A percentile compares a stretch with the other conserved stretches of the same genome.
Evolutionary conservation across 257 asterid species (phyloP).

Genomic region (Knoxia roxburghii): DNA sequence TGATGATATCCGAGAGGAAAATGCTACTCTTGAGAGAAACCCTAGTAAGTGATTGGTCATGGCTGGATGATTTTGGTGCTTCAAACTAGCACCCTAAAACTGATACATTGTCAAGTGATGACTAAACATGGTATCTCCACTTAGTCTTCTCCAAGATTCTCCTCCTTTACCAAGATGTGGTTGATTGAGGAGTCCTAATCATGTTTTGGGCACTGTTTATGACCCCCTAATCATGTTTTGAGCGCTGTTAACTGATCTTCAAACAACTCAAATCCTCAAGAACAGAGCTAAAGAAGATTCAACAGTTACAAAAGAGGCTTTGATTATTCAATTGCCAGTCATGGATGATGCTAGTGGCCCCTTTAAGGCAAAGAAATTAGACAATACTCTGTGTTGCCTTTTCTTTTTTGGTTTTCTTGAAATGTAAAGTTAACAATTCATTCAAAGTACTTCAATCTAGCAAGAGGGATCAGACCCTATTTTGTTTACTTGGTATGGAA

Average conservation of each 20-base stretch:
- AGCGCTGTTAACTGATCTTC: background rate
- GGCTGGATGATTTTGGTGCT: background rate
- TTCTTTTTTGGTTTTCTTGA: background rate
- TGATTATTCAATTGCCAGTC: background rate
- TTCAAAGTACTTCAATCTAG: too few relatives aligned
- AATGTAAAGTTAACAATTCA: background rate
- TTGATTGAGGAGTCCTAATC: background rate
- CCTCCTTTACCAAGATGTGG: background rate
- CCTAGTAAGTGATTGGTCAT: constrained; percentile 16
- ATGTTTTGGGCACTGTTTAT: background rate
- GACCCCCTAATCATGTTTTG: background rate
- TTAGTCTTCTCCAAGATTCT: background rate
- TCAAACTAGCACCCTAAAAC: background rate
- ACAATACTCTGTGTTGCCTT: too few relatives aligned
- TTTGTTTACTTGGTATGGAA: too few relatives aligned
- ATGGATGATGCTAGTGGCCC: background rate
- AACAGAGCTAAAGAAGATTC: background rate
- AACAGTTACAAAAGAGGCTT: background rate
- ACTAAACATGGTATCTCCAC: background rate
- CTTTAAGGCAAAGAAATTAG: background rate
- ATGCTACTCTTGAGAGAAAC: constrained; percentile 48
- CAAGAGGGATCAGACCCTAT: too few relatives aligned
- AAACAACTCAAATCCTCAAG: background rate
- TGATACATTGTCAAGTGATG: background rate
- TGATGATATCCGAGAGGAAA: constrained; percentile 62